Percentiles rank a stretch among this genome's conserved stretches.
Conservation (phyloP, 1,284 basidiomycete genomes). For the Anthracocystis panici-leucophaei region DNA sequence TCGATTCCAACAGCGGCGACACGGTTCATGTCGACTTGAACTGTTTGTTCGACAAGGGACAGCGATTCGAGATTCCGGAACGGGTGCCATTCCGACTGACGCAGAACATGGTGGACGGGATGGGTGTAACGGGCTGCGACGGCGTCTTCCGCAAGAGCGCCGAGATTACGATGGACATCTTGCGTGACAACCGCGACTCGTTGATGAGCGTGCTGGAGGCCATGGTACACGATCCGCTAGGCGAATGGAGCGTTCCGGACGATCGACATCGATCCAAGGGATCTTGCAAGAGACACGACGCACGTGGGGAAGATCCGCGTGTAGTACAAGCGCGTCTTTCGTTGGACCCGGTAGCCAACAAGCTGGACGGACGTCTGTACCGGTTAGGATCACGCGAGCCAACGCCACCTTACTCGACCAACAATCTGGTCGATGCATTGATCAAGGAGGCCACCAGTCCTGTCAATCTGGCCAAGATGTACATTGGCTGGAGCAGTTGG, state of each 20-base stretch:
- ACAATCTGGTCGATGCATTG: constrained; percentile 66
- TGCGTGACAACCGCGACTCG: constrained; percentile 91
- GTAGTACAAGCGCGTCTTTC: constrained; percentile 62
- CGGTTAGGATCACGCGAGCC: constrained; percentile 47
- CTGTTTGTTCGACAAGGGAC: constrained; percentile 94
- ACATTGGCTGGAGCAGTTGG: constrained; percentile 63
- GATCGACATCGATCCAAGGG: constrained; percentile 62
- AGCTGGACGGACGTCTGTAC: constrained; percentile 62
- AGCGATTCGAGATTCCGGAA: constrained; percentile 89
- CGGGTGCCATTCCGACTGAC: constrained; percentile 95
- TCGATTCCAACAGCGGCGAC: constrained; percentile 89
- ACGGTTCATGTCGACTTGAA: constrained; percentile 98
- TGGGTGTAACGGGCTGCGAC: constrained; percentile 94
- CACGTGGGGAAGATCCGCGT: constrained; percentile 54
- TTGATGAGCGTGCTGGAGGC: constrained; percentile 96
- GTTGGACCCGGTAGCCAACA: constrained; percentile 63
- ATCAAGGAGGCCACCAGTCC: constrained; percentile 66
- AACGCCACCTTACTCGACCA: constrained; percentile 61
- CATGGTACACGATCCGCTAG: constrained; percentile 96
- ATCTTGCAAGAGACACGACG: constrained; percentile 37
- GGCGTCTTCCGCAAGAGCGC: constrained; percentile 92
- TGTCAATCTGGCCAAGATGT: constrained; percentile 64
- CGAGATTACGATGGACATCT: constrained; percentile 88
- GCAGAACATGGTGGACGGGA: constrained; percentile 90
- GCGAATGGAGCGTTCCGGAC: constrained; percentile 86